phyloP scores from a whole-genome alignment of 164 flowering plant genomes.

The Vitis rotundifolia region DNA sequence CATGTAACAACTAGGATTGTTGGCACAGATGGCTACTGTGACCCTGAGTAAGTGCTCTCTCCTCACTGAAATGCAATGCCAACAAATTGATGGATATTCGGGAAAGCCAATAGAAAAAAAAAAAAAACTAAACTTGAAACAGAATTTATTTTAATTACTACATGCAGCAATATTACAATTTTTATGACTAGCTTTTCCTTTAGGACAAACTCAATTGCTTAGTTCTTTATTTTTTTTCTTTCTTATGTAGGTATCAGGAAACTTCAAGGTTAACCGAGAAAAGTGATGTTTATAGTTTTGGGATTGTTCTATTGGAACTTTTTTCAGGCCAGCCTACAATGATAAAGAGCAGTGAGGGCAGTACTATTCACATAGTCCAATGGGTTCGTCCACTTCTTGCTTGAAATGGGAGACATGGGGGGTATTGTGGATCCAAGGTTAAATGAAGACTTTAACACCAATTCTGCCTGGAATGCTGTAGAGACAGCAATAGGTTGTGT shows the following conservation, averaged over 20 bases:
- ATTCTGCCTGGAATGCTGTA: conserved; percentile 38
- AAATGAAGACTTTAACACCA: conserved; percentile 18
- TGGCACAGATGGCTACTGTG: conserved; percentile 37
- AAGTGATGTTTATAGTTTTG: conserved; percentile 57
- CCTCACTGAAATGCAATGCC: no score
- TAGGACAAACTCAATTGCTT: no score
- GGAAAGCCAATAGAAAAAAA: no score
- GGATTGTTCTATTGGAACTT: conserved; percentile 51
- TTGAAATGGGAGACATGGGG: conserved; percentile 35
- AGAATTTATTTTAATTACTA: no score
- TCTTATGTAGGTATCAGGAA: conserved; percentile 29
- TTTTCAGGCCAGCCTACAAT: conserved; percentile 39
- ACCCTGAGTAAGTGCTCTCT: conserved; percentile 25
- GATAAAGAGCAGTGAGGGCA: conserved; percentile 4
- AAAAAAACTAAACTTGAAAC: no score
- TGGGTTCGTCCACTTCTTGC: conserved; percentile 22
- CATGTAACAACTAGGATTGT: conserved; percentile 23
- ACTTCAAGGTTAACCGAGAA: conserved; percentile 16
- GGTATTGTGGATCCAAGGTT: conserved; percentile 41
- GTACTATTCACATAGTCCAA: conserved; percentile 23
- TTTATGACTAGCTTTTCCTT: no score
- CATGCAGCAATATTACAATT: no score
- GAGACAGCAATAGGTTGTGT: conserved; percentile 47
- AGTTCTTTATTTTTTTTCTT: not conserved
- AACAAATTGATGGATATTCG: no score